phyloP scores from a whole-genome alignment of 306 rosid species.

The Casuarina glauca region DNA sequence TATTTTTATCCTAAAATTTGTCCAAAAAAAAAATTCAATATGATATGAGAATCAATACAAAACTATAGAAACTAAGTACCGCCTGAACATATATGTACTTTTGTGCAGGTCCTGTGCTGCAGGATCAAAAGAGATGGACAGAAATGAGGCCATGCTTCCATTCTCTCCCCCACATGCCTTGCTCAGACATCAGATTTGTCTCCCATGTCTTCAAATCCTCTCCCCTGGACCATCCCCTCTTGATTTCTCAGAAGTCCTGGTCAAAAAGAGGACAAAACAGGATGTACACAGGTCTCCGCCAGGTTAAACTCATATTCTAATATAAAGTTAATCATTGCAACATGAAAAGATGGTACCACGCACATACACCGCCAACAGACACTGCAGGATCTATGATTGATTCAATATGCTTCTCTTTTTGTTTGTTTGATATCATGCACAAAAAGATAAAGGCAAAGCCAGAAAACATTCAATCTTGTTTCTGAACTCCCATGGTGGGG shows the following conservation, averaged over 20 bases:
- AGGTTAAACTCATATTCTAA: neutral
- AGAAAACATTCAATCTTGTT: conserved; percentile 5
- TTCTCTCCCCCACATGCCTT: conserved; percentile 45
- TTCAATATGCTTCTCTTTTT: conserved; percentile 12
- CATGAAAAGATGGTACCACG: neutral
- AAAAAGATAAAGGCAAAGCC: neutral
- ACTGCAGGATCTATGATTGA: conserved; percentile 7
- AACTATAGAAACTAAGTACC: neutral
- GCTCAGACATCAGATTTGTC: conserved; percentile 44
- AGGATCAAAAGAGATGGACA: conserved; percentile 38
- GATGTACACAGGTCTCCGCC: conserved; percentile 4
- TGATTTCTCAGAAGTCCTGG: conserved; percentile 17
- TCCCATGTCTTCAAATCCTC: conserved; percentile 29
- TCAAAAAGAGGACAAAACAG: conserved; percentile 22
- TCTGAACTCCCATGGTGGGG: neutral
- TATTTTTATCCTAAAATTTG: too few species aligned
- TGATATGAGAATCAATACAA: too few species aligned
- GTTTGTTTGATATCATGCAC: conserved; percentile 22
- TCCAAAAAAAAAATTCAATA: too few species aligned
- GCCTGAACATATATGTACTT: too few species aligned
- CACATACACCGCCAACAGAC: neutral
- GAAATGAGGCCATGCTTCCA: conserved; percentile 53
- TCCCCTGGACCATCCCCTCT: conserved; percentile 16
- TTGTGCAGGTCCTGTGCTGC: conserved; percentile 36
- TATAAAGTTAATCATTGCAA: neutral